phyloP scores from a whole-genome alignment of 306 rosid species.

The Potentilla sterilis region DNA sequence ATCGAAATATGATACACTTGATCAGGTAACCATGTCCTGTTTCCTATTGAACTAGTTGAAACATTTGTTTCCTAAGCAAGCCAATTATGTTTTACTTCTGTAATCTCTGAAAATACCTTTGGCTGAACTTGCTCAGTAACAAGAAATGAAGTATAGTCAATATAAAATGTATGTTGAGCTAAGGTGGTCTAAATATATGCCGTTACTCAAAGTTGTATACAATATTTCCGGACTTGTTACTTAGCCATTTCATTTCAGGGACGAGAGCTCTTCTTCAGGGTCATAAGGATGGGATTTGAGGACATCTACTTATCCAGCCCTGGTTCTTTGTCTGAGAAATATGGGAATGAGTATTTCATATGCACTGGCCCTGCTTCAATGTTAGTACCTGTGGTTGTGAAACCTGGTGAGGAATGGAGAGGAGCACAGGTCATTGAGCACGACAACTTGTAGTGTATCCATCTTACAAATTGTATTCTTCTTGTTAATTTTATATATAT shows the following conservation, averaged over 20 bases:
- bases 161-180: neutral
- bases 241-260: constrained; percentile 45
- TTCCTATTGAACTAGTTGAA: neutral
- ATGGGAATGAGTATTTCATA: constrained; percentile 72
- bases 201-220: neutral
- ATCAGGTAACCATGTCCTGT: constrained; percentile 55
- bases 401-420: constrained; percentile 88
- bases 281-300: constrained; percentile 92
- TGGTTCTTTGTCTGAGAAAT: constrained; percentile 74
- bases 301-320: constrained; percentile 87
- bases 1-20: constrained; percentile 81
- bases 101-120: neutral
- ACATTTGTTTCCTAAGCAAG: neutral
- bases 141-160: neutral
- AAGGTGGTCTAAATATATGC: neutral
- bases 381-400: constrained; percentile 70
- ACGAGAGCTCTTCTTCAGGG: constrained; percentile 76
- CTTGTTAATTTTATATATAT: neutral
- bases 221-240: neutral
- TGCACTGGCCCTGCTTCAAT: constrained; percentile 98
- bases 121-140: neutral
- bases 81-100: neutral
- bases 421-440: constrained; percentile 96
- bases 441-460: constrained; percentile 57
- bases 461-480: neutral